A percentile compares a stretch with the other conserved stretches of the same genome.
phyloP scores from a whole-genome alignment of 208 protist species.

The Acanthamoeba lenticulata region DNA sequence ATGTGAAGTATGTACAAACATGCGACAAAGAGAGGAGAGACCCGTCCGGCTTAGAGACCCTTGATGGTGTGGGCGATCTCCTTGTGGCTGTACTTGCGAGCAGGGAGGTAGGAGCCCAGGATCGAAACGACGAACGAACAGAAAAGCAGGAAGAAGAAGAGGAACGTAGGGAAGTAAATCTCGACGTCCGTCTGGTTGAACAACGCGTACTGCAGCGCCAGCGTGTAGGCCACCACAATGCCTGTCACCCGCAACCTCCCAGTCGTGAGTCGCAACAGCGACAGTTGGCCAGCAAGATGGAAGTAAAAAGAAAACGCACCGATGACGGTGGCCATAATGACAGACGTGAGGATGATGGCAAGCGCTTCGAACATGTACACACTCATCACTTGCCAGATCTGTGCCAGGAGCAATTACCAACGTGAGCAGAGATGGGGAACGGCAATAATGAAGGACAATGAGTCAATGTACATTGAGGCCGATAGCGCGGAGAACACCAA shows the following conservation, averaged over 20 bases:
- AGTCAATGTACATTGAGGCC: constrained; percentile 87
- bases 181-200: constrained; percentile 92
- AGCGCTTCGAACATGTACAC: constrained; percentile 95
- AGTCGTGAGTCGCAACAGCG: constrained; percentile 41
- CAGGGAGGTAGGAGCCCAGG: constrained; percentile 90
- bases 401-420: no score
- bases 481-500: constrained; percentile 94
- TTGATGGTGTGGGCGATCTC: constrained; percentile 90
- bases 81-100: constrained; percentile 84
- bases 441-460: neutral
- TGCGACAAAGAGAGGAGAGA: no score
- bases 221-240: constrained; percentile 87
- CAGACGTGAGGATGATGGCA: constrained; percentile 91
- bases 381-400: constrained; percentile 86
- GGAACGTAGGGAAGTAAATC: constrained; percentile 91
- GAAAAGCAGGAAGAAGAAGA: constrained; percentile 88
- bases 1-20: no score
- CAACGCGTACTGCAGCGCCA: constrained; percentile 91
- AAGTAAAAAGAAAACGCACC: neutral
- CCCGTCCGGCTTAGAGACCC: constrained; percentile 62
- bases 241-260: constrained; percentile 78
- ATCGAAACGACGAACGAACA: constrained; percentile 90
- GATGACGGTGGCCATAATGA: constrained; percentile 87
- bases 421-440: no score
- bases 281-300: neutral